Base-by-base conservation (phyloP, 805 yeast species). In the Candida sithepensis region DNA sequence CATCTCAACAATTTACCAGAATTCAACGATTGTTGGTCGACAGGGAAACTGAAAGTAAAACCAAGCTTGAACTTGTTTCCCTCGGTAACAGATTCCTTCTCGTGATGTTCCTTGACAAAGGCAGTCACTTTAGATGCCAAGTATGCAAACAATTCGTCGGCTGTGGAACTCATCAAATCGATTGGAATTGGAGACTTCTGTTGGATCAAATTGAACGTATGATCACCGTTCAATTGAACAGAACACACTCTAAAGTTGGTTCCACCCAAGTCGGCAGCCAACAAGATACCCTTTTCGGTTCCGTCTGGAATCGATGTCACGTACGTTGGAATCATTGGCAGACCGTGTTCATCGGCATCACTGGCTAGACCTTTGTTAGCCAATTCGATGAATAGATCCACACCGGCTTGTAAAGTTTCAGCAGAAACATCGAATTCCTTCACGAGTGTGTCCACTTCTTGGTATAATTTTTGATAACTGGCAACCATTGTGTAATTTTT, bases 241-340 rank as follows among this genome's bases (percentile, higher is more conserved):
- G 97, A 89, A 64, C 97, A 90, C 22, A 94, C 96, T 60, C 99
- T 77, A 70, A 92, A 89, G 66, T 94, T 91, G 48, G 98, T 91
- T 43, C 98, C 98, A 52, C 99, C 99, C 45, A 92, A 74, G 63
- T 92, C 98, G 4, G 94, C 96, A 46, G 98, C 98, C 50, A 92
- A 71, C 52, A 77, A 81, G 36, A 87, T 73, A 40, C 98, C 98
- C 46, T 72, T 74, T 65, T 92, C 99, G 42, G 78, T 74, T 39
- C 99, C 99, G 39, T 76, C 78, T 20, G 99, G 99, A 47, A 88
- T 77, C 10, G 78, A 75, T 8, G 96, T 88, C 30, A 92, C 96
- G 63, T 68, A 92, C 1, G 96, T 80, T 33, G 98, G 98, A 58
- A 94, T 88, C 99, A 92, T 94, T 37, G 94, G 92, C 70, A 87